These are phyloP conservation scores for Pleurotus salmoneostramineus DNA, from an alignment of 768 basidiomycete genomes.

Conservation along the genomic window DNA sequence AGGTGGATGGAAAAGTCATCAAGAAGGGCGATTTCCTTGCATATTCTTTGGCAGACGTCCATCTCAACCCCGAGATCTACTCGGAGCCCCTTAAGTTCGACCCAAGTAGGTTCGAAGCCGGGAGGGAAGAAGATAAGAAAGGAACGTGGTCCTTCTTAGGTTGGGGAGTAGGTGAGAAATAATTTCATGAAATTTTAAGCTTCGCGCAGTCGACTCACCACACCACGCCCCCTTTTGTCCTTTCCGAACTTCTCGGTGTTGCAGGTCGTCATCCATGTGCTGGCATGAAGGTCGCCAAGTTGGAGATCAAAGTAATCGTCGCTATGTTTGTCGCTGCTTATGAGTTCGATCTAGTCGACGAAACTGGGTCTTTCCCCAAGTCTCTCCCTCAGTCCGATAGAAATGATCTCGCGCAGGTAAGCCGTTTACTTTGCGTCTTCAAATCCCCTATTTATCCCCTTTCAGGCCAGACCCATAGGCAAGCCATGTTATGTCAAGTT, in stretches of 20 bases:
- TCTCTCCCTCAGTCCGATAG: constrained; percentile 23
- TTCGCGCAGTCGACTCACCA: too few relatives aligned
- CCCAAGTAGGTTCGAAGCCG: constrained; percentile 26
- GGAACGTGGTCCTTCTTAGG: constrained; percentile 27
- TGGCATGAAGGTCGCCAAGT: constrained; percentile 34
- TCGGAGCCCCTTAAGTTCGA: constrained; percentile 29
- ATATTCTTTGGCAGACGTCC: constrained; percentile 26
- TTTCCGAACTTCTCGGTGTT: background rate
- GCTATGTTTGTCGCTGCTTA: constrained; percentile 28
- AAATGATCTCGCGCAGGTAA: constrained; percentile 29
- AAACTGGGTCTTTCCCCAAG: constrained; percentile 19
- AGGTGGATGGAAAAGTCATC: constrained; percentile 21
- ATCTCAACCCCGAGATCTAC: constrained; percentile 32
- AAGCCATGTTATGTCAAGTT: too few relatives aligned
- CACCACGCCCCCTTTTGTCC: background rate
- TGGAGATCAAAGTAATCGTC: constrained; percentile 33
- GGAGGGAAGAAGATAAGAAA: constrained; percentile 31
- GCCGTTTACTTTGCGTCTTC: too few relatives aligned
- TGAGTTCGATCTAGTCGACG: constrained; percentile 31
- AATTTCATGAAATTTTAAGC: too few relatives aligned
- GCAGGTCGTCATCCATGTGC: constrained; percentile 34
- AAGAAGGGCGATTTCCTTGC: constrained; percentile 30
- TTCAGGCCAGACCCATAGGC: too few relatives aligned
- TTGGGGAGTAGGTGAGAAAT: constrained; percentile 34
- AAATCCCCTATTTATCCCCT: too few relatives aligned